Evolutionary conservation across 1,139 yeast species (phyloP), one percentile per base, ranked within the genome.

Genomic region (Taphrina confusa): DNA sequence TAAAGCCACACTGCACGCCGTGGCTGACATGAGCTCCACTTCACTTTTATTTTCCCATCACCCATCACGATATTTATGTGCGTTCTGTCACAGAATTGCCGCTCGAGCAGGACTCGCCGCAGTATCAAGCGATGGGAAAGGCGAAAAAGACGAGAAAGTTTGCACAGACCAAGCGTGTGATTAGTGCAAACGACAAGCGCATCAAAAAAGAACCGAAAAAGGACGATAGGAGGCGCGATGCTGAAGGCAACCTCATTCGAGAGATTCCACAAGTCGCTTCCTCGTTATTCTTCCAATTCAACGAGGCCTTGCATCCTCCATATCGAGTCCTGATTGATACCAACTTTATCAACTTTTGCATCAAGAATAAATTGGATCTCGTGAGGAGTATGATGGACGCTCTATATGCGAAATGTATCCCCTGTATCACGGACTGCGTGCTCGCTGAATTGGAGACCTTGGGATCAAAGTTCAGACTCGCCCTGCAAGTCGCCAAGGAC

Each of bases 341-440:
- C 47, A 92, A 92, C 76, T 94, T 92, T 75, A 87, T 92, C 73
- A 92, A 92, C 76, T 91, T 91, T 72, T 87, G 96, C 66, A 91
- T 92, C 68, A 97, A 90, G 72, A 92, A 92, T 76, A 91, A 92
- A 70, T 83, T 92, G 59, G 98, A 94, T 70, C 77, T 92, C 11
- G 92, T 90, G 16, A 81, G 91, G 68, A 98, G 97, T 6, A 85
- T 92, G 84, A 92, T 92, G 97, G 97, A 92, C 72, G 81, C 95
- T 62, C 76, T 92, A 42, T 85, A 85, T 73, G 98, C 98, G 57
- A 88, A 94, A 71, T 90, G 97, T 76, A 88, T 91, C 50, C 98
- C 98, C 4, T 82, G 91, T 55, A 84, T 92, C 49, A 92, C 98
- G 1, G 98, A 92, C 74, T 92, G 98, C 76, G 98, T 92, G 31